phyloP scores from a whole-genome alignment of 768 basidiomycete genomes.

The Saitozyma podzolica region DNA sequence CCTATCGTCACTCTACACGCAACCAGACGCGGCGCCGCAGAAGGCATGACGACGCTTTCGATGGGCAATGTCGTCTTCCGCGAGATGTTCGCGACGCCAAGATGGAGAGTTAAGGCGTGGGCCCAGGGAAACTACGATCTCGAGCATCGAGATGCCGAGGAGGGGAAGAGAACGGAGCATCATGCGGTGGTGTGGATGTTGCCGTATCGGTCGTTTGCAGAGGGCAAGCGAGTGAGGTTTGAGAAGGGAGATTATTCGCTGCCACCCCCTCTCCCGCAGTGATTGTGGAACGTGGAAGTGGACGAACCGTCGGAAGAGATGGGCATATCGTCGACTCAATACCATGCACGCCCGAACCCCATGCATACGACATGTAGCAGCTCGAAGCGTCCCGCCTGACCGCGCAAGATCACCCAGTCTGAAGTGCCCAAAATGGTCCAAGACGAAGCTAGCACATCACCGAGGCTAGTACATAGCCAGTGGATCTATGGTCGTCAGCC shows the following conservation, averaged over 20 bases:
- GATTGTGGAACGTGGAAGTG: background rate
- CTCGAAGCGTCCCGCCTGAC: no score
- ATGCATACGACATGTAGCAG: no score
- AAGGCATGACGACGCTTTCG: conserved; percentile 42
- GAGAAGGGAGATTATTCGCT: conserved; percentile 41
- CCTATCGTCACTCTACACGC: conserved; percentile 33
- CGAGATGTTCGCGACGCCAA: conserved; percentile 26
- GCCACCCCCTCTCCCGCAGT: conserved; percentile 8
- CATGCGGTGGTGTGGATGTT: conserved; percentile 35
- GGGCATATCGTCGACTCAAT: no score
- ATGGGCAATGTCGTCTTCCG: conserved; percentile 39
- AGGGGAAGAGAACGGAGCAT: conserved; percentile 1
- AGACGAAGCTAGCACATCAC: no score
- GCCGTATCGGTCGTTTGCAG: conserved; percentile 39
- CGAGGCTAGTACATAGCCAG: conserved; percentile 21
- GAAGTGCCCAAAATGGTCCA: background rate
- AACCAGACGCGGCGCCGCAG: conserved; percentile 22
- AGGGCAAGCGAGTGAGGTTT: conserved; percentile 42
- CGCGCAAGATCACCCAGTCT: background rate
- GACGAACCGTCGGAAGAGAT: background rate
- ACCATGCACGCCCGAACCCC: no score
- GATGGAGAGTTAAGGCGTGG: conserved; percentile 38
- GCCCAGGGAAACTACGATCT: conserved; percentile 28
- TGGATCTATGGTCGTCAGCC: conserved; percentile 28
- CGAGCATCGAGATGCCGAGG: conserved; percentile 1